Base-by-base conservation (phyloP, 225 moss, liverwort and hornwort species). In the Marchantia polymorpha region DNA sequence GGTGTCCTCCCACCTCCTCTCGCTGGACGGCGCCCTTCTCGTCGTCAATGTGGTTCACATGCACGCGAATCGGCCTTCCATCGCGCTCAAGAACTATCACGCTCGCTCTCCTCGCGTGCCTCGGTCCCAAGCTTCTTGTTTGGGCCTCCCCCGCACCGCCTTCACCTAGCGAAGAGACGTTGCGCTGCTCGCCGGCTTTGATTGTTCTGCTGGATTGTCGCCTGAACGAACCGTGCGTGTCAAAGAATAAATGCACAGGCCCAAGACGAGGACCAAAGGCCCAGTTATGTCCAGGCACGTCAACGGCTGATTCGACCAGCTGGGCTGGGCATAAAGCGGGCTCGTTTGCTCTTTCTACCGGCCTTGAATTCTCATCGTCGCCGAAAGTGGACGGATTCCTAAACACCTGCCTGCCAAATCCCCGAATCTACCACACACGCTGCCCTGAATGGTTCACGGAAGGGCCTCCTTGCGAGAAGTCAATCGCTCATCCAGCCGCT, bases 41-140 rank as follows among this genome's bases (percentile, higher is more conserved):
- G 10, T 53, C 29, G 27, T 52, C 73, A 19, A 47, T 46, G 16
- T 48, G 46, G 7, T 69, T 69, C 73, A 53, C 26, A 74, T 0
- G 27, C 73, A 74, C 54, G 16, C 73, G 39, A 67, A 67, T 67
- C 30, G 67, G 14, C 25, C 67, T 31, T 31, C 30, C 67, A 67
- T 67, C 67, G 8, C 67, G 15, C 30, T 15, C 67, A n/a, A 6
- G 1, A 16, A 8, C n/a, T 23, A 0, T 67, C 67, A 11, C 27
- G 13, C 39, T 39, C 30, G 12, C 67, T 31, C 30, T 39, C 67
- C 30, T 31, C 6, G n/a, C 48, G 47, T 49, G 2, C 10, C 5
- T 69, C n/a, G 61, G 16, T 61, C 61, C n/a, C 4, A 22, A 22
- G 61, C 61, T 61, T 23, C 61, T 8, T 1, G n/a, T 61, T 61